Conservation (phyloP, 352 stramenopile species). For the Phytophthora pseudosyringae region DNA sequence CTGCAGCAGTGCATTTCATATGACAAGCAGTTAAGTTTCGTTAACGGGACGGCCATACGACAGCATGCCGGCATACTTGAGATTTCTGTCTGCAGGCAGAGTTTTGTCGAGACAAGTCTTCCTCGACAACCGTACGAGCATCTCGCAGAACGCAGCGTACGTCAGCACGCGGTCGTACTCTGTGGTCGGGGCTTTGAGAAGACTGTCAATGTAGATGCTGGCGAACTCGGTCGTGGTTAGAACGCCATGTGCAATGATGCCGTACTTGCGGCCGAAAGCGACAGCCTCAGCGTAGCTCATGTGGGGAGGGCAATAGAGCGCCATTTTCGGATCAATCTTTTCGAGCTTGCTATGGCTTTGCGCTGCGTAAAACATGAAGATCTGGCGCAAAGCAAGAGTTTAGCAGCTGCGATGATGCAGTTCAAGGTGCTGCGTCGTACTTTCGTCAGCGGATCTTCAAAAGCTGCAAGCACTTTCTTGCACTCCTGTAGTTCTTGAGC, state of each 20-base stretch:
- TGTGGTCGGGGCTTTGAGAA: slow-evolving; percentile 56
- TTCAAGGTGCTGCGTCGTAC: slow-evolving; percentile 13
- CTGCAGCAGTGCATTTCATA: slow-evolving; percentile 23
- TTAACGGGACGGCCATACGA: background rate
- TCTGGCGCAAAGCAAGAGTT: slow-evolving; percentile 25
- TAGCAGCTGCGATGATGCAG: background rate
- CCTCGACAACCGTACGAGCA: slow-evolving; percentile 66
- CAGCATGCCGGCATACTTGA: slow-evolving; percentile 52
- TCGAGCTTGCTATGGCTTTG: slow-evolving; percentile 62
- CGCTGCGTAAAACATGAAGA: slow-evolving; percentile 66
- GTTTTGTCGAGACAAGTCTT: slow-evolving; percentile 49
- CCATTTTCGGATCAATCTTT: slow-evolving; percentile 69
- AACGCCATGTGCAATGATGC: slow-evolving; percentile 76
- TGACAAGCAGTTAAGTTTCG: background rate
- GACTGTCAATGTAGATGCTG: slow-evolving; percentile 76
- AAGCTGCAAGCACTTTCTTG: slow-evolving; percentile 58
- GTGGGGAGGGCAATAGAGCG: slow-evolving; percentile 49
- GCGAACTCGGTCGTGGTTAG: slow-evolving; percentile 83
- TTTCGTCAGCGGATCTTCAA: slow-evolving; percentile 71
- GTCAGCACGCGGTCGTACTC: slow-evolving; percentile 73
- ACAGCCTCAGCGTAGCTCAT: slow-evolving; percentile 78
- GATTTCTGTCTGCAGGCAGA: slow-evolving; percentile 47
- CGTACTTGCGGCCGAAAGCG: slow-evolving; percentile 74
- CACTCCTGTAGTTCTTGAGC: slow-evolving; percentile 70
- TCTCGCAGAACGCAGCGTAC: slow-evolving; percentile 65